These are phyloP conservation scores for Solanum pennellii DNA, from an alignment of 257 asterid species.

Conservation along the genomic window DNA sequence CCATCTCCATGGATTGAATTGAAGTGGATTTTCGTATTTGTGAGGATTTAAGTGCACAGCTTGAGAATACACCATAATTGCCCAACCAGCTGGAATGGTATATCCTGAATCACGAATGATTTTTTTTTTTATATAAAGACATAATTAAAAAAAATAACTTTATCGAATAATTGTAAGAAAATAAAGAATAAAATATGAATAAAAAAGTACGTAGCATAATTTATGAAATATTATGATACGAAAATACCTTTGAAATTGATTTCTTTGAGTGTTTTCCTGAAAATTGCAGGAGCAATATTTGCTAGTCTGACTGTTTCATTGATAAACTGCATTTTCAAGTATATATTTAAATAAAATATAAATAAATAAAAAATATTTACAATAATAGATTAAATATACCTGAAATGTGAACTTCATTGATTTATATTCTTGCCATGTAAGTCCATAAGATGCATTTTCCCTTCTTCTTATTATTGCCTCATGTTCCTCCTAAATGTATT, in stretches of 20 bases:
- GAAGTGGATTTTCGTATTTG: conserved; percentile 64
- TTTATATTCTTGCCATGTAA: conserved; percentile 78
- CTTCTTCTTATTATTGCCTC: conserved; percentile 49
- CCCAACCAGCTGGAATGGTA: conserved; percentile 73
- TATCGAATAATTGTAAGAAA: too few species aligned
- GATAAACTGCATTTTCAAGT: conserved; percentile 41
- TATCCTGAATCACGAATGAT: conserved; percentile 38
- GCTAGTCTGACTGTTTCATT: conserved; percentile 86
- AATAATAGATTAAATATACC: conserved; percentile 19
- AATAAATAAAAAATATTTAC: too few species aligned
- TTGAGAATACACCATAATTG: too few species aligned
- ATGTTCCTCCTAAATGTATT: conserved; percentile 52
- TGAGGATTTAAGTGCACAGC: conserved; percentile 61
- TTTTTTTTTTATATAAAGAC: not conserved
- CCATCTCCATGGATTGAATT: conserved; percentile 92
- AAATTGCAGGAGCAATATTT: conserved; percentile 75
- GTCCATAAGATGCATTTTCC: conserved; percentile 43
- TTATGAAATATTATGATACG: not conserved
- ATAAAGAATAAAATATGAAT: too few species aligned
- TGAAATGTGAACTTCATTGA: conserved; percentile 80
- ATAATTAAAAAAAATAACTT: too few species aligned
- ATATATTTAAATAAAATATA: too few species aligned
- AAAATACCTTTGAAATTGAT: conserved; percentile 51
- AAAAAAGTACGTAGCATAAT: not conserved
- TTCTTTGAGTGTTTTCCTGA: conserved; percentile 65